Conservation (phyloP, 2,329 filamentous ascomycete species). For the Rhinocladiella similis region DNA sequence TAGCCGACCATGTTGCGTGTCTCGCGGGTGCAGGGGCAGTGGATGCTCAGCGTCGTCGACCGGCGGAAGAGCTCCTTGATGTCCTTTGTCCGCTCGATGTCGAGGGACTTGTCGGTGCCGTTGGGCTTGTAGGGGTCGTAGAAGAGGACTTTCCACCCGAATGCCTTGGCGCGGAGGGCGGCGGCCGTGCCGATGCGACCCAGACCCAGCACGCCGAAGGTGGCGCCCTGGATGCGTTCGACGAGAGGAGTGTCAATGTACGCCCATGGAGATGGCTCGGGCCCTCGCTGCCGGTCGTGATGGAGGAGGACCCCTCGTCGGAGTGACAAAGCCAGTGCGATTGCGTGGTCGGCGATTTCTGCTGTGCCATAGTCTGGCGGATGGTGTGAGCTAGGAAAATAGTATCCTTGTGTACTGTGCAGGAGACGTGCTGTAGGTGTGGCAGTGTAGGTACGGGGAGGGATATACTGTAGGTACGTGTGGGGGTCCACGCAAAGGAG, state of each 20-base stretch:
- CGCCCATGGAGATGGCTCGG: conserved; percentile 18
- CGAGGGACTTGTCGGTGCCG: conserved; percentile 51
- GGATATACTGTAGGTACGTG: not conserved
- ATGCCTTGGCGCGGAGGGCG: conserved; percentile 63
- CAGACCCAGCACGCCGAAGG: conserved; percentile 65
- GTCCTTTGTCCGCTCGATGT: conserved; percentile 36
- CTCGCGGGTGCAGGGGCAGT: conserved; percentile 63
- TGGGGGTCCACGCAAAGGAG: not conserved
- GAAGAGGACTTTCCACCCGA: conserved; percentile 63
- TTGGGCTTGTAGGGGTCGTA: conserved; percentile 58
- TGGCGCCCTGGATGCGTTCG: conserved; percentile 34
- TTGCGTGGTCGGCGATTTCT: conserved; percentile 29
- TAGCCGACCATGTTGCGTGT: conserved; percentile 64
- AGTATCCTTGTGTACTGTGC: too few relatives aligned
- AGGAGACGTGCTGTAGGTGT: too few relatives aligned
- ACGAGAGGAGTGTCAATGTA: conserved; percentile 27
- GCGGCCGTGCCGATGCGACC: conserved; percentile 66
- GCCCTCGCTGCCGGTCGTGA: conserved; percentile 23
- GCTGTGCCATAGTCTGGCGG: conserved; percentile 28
- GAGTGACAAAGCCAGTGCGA: conserved; percentile 23
- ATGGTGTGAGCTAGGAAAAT: too few relatives aligned
- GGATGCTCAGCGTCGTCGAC: conserved; percentile 64
- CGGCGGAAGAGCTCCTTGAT: conserved; percentile 56
- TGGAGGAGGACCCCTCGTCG: conserved; percentile 26
- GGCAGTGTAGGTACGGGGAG: too few relatives aligned